These are phyloP conservation scores for Cicer cuneatum DNA, from an alignment of 306 rosid species.

Conservation along the genomic window DNA sequence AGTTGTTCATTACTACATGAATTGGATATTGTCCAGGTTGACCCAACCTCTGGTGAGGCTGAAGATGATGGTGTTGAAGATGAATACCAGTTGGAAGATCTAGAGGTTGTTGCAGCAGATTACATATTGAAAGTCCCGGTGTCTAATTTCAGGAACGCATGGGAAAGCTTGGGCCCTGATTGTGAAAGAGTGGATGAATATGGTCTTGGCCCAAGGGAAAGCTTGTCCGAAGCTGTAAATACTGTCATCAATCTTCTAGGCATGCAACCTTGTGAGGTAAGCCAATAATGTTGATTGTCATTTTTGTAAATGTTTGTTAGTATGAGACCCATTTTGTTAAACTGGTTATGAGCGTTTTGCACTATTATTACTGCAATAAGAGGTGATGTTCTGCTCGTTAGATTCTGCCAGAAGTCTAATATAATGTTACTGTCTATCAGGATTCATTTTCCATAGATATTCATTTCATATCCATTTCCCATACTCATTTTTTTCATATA, in stretches of 20 bases:
- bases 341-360: slow-evolving; percentile 23
- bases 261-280: slow-evolving; percentile 98
- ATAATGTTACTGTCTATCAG: background rate
- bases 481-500: background rate
- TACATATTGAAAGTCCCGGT: slow-evolving; percentile 89
- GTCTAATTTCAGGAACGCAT: slow-evolving; percentile 86
- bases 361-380: slow-evolving; percentile 19
- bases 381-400: slow-evolving; percentile 1
- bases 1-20: slow-evolving; percentile 18
- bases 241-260: slow-evolving; percentile 90
- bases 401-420: slow-evolving; percentile 12
- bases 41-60: slow-evolving; percentile 84
- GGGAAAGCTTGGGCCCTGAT: slow-evolving; percentile 87
- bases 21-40: slow-evolving; percentile 67
- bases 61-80: slow-evolving; percentile 98
- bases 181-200: slow-evolving; percentile 88
- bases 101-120: slow-evolving; percentile 96
- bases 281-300: slow-evolving; percentile 34
- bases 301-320: slow-evolving; percentile 21
- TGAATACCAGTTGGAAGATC: slow-evolving; percentile 96
- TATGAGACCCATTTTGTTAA: slow-evolving; percentile 10
- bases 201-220: slow-evolving; percentile 94
- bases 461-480: background rate
- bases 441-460: background rate
- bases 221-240: slow-evolving; percentile 83